A percentile compares a stretch with the other conserved stretches of the same genome.
Evolutionary conservation across 2,329 filamentous ascomycete genomes (phyloP).

Genomic region (Diaporthe australafricana): DNA sequence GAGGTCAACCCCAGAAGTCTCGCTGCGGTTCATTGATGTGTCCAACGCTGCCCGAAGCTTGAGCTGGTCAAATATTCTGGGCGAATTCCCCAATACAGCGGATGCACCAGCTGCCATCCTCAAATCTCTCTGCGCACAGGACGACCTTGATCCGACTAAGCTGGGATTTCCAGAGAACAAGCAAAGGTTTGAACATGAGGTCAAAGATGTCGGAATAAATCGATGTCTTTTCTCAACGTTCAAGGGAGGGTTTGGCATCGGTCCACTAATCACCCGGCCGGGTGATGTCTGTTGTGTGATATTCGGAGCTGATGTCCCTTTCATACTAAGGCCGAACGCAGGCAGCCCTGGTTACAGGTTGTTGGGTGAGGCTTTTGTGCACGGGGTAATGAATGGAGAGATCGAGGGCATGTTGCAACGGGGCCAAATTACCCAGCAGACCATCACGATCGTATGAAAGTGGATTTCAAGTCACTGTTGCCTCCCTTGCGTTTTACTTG

Average conservation of each 20-base stretch:
- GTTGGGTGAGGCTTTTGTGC: background rate
- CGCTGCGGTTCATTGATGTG: background rate
- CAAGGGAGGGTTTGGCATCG: background rate
- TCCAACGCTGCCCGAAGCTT: background rate
- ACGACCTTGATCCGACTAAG: background rate
- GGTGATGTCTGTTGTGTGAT: background rate
- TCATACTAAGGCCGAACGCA: background rate
- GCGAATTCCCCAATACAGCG: background rate
- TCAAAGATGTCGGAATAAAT: constrained; percentile 5
- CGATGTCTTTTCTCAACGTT: background rate
- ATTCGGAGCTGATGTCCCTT: background rate
- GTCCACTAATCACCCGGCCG: background rate
- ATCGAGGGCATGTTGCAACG: background rate
- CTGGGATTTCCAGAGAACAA: background rate
- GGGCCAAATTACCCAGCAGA: background rate
- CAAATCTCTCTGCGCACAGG: background rate
- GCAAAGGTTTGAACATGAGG: constrained; percentile 1
- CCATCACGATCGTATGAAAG: background rate
- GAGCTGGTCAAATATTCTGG: constrained; percentile 12
- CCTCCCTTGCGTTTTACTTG: too few relatives aligned
- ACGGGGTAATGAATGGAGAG: constrained; percentile 11
- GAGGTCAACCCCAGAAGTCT: constrained; percentile 2
- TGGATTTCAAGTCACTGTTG: too few relatives aligned
- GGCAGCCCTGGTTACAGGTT: background rate
- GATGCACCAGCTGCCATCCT: background rate